Conservation (phyloP, 108 stramenopile species). For the Discostella stelligeroides region DNA sequence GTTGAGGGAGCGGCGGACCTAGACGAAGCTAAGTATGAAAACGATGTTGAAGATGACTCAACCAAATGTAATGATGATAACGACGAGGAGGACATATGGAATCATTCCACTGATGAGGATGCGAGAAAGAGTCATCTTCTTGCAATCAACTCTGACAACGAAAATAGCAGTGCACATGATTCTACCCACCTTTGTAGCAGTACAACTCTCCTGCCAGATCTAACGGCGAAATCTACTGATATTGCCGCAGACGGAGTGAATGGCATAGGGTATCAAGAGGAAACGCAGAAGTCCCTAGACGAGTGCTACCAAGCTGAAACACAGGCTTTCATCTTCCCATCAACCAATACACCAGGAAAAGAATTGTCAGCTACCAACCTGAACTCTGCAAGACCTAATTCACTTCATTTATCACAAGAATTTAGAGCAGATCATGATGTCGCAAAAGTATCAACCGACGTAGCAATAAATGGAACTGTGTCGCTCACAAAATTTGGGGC, state of each 20-base stretch:
- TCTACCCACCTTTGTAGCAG: too few species aligned
- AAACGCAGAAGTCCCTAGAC: constrained; percentile 6
- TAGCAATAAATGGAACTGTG: background rate
- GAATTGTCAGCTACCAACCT: background rate
- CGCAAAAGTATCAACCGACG: background rate
- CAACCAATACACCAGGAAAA: background rate
- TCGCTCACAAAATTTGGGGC: background rate
- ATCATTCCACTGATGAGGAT: too few species aligned
- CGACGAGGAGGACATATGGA: too few species aligned
- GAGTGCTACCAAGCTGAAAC: constrained; percentile 24
- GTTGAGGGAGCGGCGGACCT: too few species aligned
- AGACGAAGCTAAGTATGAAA: background rate
- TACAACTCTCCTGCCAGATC: too few species aligned
- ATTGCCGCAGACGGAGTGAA: too few species aligned
- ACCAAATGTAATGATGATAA: too few species aligned
- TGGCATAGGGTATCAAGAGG: constrained; percentile 14
- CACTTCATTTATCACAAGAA: background rate
- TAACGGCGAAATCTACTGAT: too few species aligned
- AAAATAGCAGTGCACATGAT: too few species aligned
- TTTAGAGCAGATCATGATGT: background rate
- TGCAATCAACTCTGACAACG: too few species aligned
- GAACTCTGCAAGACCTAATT: background rate
- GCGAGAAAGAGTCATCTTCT: too few species aligned
- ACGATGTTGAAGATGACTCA: constrained; percentile 20
- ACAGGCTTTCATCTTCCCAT: constrained; percentile 7